Conservation (phyloP, 2,329 filamentous ascomycete species). For the Fusarium devonianum region DNA sequence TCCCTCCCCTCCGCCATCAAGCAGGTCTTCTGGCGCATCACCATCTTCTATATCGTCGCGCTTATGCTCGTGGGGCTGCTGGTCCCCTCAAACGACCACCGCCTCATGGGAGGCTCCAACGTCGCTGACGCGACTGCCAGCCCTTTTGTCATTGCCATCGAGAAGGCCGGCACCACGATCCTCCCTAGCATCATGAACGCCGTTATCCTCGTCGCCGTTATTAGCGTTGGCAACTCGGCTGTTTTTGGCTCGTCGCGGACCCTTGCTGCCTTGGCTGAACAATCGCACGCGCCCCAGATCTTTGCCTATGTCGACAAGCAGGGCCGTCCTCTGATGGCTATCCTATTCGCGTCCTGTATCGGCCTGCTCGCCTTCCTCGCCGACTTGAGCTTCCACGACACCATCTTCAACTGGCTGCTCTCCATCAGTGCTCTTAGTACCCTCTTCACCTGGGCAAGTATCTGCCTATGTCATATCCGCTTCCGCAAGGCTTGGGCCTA, state of each 20-base stretch:
- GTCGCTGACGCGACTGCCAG: conserved; percentile 75
- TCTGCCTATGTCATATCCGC: conserved; percentile 87
- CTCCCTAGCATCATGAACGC: conserved; percentile 91
- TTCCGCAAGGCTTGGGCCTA: conserved; percentile 80
- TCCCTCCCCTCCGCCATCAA: conserved; percentile 87
- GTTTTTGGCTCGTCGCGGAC: conserved; percentile 92
- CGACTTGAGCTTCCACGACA: conserved; percentile 63
- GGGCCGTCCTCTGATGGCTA: conserved; percentile 81
- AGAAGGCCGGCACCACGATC: conserved; percentile 79
- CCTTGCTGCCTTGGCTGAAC: conserved; percentile 86
- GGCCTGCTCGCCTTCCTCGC: conserved; percentile 82
- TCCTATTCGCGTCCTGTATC: conserved; percentile 69
- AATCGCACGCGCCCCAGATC: conserved; percentile 79
- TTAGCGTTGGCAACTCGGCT: conserved; percentile 90
- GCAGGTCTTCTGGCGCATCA: conserved; percentile 95
- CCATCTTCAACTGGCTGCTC: conserved; percentile 81
- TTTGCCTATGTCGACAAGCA: conserved; percentile 83
- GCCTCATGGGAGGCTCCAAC: conserved; percentile 64
- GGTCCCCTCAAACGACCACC: conserved; percentile 74
- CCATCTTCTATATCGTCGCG: conserved; percentile 88
- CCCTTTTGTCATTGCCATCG: conserved; percentile 92
- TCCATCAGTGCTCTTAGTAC: conserved; percentile 75
- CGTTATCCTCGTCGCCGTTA: conserved; percentile 89
- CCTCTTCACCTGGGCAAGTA: conserved; percentile 82
- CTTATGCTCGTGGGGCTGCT: conserved; percentile 82